Evolutionary conservation across 495 filamentous ascomycete genomes (phyloP).

Genomic region (Clohesyomyces aquaticus): DNA sequence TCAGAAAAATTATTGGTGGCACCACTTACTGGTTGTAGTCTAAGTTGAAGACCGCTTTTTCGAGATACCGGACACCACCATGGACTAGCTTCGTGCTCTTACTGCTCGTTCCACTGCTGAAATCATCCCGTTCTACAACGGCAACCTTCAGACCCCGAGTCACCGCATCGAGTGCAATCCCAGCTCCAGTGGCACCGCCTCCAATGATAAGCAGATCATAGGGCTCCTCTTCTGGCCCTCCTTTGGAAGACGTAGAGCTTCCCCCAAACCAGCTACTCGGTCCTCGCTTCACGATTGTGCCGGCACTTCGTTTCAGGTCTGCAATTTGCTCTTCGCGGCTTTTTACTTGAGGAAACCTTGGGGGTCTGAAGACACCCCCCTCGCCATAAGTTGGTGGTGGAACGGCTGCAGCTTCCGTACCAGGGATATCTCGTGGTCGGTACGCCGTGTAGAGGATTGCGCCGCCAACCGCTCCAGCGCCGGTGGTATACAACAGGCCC

Average conservation of each 20-base stretch:
- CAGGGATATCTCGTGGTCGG: conserved; percentile 84
- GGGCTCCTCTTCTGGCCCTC: conserved; percentile 46
- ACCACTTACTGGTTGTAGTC: conserved; percentile 83
- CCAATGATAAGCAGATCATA: conserved; percentile 95
- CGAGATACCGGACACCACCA: conserved; percentile 92
- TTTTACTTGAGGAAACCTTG: conserved; percentile 79
- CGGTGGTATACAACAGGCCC: conserved; percentile 65
- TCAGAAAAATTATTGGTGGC: too few species aligned
- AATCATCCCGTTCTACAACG: conserved; percentile 93
- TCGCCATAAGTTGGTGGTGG: conserved; percentile 79
- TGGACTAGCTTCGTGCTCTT: conserved; percentile 98
- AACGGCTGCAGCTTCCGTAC: conserved; percentile 75
- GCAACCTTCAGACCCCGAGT: conserved; percentile 93
- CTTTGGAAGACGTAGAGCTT: conserved; percentile 13
- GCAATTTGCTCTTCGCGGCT: conserved; percentile 67
- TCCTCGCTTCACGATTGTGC: conserved; percentile 30
- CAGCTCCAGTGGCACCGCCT: conserved; percentile 88
- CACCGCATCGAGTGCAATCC: conserved; percentile 91
- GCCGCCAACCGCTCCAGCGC: conserved; percentile 59
- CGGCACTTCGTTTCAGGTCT: conserved; percentile 57
- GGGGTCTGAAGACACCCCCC: conserved; percentile 76
- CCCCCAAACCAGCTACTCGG: conserved; percentile 35
- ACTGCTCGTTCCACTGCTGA: conserved; percentile 88
- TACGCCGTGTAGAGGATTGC: conserved; percentile 76
- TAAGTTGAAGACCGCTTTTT: conserved; percentile 95